Conservation (phyloP, 164 flowering plant species). For the Warburgia ugandensis region DNA sequence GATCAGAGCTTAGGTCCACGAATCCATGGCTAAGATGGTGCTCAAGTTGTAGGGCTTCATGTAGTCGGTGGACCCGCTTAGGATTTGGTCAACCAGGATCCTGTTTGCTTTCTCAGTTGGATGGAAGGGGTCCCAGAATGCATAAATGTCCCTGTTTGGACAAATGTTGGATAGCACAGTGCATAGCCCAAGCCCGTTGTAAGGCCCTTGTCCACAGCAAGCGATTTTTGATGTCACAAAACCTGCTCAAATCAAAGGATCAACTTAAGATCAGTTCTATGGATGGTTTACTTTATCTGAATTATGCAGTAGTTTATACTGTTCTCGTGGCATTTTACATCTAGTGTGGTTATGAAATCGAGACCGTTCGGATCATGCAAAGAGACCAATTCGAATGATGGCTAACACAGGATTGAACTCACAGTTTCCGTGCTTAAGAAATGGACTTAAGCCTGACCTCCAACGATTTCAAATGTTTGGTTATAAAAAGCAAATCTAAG, state of each 20-base stretch:
- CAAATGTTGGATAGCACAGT: constrained; percentile 44
- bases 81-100: constrained; percentile 39
- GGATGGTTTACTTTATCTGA: too few species aligned
- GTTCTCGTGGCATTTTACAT: too few species aligned
- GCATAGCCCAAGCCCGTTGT: constrained; percentile 76
- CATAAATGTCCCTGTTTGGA: constrained; percentile 46
- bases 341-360: too few species aligned
- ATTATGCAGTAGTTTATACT: too few species aligned
- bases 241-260: constrained; percentile 46
- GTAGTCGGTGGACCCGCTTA: constrained; percentile 34
- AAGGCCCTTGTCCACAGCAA: constrained; percentile 85
- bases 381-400: too few species aligned
- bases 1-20: constrained; percentile 41
- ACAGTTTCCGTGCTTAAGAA: too few species aligned
- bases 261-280: too few species aligned
- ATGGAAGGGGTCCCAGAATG: constrained; percentile 74
- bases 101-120: constrained; percentile 66
- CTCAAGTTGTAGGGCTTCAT: constrained; percentile 82
- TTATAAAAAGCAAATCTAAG: too few species aligned
- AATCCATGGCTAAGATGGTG: constrained; percentile 58
- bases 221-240: constrained; percentile 59
- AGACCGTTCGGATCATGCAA: too few species aligned
- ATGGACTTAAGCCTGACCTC: too few species aligned
- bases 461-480: too few species aligned
- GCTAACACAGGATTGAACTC: too few species aligned